These are phyloP conservation scores for Candida boleticola DNA, from an alignment of 805 yeast species.

Conservation along the genomic window DNA sequence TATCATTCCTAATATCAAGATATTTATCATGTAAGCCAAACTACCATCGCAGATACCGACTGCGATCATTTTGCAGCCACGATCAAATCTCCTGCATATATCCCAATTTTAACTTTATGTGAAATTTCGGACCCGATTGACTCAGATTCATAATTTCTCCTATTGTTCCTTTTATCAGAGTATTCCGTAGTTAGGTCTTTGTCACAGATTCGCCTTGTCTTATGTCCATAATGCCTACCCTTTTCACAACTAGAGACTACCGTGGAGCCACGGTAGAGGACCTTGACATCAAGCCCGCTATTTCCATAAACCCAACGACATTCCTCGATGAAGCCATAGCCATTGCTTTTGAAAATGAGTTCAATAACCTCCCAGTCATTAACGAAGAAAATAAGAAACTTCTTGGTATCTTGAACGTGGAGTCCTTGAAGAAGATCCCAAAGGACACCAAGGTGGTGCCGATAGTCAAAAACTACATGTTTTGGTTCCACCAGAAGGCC, in stretches of 20 bases:
- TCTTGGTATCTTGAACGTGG: slow-evolving; percentile 50
- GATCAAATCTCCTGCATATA: too few relatives aligned
- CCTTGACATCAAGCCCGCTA: slow-evolving; percentile 56
- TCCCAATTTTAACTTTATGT: too few relatives aligned
- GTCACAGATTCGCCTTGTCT: too few relatives aligned
- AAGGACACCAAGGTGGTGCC: slow-evolving; percentile 23
- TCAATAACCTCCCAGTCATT: slow-evolving; percentile 54
- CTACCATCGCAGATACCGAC: too few relatives aligned
- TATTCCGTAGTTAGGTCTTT: too few relatives aligned
- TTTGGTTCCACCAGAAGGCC: slow-evolving; percentile 41
- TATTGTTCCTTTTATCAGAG: too few relatives aligned
- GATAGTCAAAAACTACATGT: slow-evolving; percentile 35
- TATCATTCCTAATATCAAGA: too few relatives aligned
- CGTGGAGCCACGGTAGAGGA: slow-evolving; percentile 59
- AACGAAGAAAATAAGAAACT: slow-evolving; percentile 43
- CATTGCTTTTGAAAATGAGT: slow-evolving; percentile 53
- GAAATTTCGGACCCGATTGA: too few relatives aligned
- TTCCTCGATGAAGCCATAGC: slow-evolving; percentile 50
- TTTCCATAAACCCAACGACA: slow-evolving; percentile 49
- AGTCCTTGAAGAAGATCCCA: slow-evolving; percentile 33
- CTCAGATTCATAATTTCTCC: too few relatives aligned
- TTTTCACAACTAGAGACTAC: slow-evolving; percentile 36
- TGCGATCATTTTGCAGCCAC: too few relatives aligned
- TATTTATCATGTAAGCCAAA: too few relatives aligned
- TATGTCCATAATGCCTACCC: slow-evolving; percentile 4